These are phyloP conservation scores for Calonectria leucothoes DNA, from an alignment of 2,329 filamentous ascomycete genomes.

Conservation along the genomic window DNA sequence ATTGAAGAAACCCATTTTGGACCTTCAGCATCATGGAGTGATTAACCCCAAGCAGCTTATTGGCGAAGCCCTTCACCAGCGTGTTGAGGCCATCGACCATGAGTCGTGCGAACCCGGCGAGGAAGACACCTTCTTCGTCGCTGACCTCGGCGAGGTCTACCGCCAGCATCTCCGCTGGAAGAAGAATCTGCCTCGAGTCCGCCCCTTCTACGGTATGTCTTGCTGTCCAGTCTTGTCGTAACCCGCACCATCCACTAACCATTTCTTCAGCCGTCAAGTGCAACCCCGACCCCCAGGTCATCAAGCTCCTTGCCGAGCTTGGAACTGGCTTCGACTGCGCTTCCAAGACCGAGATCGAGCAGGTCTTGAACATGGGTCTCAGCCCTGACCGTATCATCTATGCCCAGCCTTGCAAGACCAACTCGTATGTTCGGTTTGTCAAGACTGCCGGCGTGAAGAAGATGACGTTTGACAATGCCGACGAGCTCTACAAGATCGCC, in stretches of 20 bases:
- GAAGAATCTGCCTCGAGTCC: slow-evolving; percentile 89
- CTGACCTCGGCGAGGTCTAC: slow-evolving; percentile 97
- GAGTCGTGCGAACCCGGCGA: slow-evolving; percentile 91
- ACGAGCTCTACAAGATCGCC: slow-evolving; percentile 98
- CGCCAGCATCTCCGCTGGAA: slow-evolving; percentile 99
- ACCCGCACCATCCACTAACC: slow-evolving; percentile 5
- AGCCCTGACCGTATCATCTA: slow-evolving; percentile 96
- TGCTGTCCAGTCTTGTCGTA: not conserved
- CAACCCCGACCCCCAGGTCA: slow-evolving; percentile 91
- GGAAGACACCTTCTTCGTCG: slow-evolving; percentile 98
- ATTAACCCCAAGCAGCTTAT: slow-evolving; percentile 81
- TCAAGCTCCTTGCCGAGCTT: slow-evolving; percentile 87
- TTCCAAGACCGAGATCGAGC: slow-evolving; percentile 96
- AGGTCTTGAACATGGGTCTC: slow-evolving; percentile 85
- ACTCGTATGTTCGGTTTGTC: slow-evolving; percentile 95
- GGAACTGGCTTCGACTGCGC: slow-evolving; percentile 98
- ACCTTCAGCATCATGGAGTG: slow-evolving; percentile 54
- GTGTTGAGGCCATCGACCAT: slow-evolving; percentile 85
- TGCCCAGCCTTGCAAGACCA: slow-evolving; percentile 99
- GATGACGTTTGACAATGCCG: slow-evolving; percentile 99
- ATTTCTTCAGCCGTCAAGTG: slow-evolving; percentile 88
- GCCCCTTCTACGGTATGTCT: slow-evolving; percentile 90
- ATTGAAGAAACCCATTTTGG: slow-evolving; percentile 57
- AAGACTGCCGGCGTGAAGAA: slow-evolving; percentile 87
- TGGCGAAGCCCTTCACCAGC: slow-evolving; percentile 85